Conservation (phyloP, 2,329 filamentous ascomycete species). For the Fusarium euwallaceae region DNA sequence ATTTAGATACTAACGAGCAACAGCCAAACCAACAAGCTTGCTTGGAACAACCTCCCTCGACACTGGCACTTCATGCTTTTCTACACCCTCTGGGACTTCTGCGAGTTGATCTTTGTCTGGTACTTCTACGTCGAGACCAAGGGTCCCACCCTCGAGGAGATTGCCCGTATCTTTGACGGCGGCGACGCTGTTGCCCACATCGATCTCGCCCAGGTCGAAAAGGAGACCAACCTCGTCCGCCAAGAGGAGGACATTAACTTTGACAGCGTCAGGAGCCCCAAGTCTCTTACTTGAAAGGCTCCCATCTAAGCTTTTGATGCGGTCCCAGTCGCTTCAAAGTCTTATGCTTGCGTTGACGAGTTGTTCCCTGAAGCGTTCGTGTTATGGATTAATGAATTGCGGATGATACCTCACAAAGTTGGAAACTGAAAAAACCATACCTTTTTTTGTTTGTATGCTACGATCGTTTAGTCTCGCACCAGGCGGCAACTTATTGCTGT, state of each 20-base stretch:
- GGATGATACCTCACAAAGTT: conserved; percentile 11
- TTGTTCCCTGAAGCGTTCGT: conserved; percentile 20
- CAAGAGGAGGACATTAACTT: conserved; percentile 41
- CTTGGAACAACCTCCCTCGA: conserved; percentile 69
- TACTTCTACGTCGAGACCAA: conserved; percentile 79
- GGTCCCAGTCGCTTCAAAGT: background rate
- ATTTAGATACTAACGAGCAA: background rate
- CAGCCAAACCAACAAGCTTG: conserved; percentile 73
- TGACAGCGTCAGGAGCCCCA: conserved; percentile 21
- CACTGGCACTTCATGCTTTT: conserved; percentile 77
- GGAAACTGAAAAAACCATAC: conserved; percentile 6
- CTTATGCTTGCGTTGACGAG: background rate
- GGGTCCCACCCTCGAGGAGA: conserved; percentile 74
- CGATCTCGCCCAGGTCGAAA: conserved; percentile 67
- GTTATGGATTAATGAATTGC: conserved; percentile 17
- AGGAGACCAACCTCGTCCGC: conserved; percentile 56
- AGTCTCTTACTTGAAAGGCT: conserved; percentile 29
- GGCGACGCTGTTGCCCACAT: conserved; percentile 69
- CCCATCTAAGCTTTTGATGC: background rate
- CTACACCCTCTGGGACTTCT: conserved; percentile 73
- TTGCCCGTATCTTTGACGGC: conserved; percentile 77
- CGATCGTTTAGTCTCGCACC: conserved; percentile 9
- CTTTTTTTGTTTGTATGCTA: background rate
- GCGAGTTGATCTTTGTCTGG: conserved; percentile 72
- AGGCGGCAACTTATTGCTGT: background rate